Evolutionary conservation across 1,139 yeast genomes (phyloP), one percentile per base, ranked within the genome.

Genomic region (Geotrichum restrictum): DNA sequence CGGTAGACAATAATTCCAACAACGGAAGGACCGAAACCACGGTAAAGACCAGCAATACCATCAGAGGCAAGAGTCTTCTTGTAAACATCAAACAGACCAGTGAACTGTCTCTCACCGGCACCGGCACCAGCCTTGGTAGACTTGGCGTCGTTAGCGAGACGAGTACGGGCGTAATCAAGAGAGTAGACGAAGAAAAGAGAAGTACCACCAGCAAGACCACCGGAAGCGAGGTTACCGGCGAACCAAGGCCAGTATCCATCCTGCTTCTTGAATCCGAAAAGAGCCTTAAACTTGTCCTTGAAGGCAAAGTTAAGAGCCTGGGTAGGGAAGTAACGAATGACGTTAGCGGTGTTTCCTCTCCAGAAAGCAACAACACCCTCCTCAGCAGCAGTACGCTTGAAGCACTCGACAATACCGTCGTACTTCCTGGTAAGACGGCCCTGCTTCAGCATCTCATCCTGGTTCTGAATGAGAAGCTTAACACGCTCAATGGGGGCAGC

Each of bases 271-370:
- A 81, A 81, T 72, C 86, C 86, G 70, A 83, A 83, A 79, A 82
- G 72, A 67, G 80, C 79, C 81, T 83, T 83, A 78, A 83, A 82
- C 77, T 82, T 81, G 74, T 83, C 91, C 79, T 83, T 83, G 85
- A 83, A 83, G 69, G 91, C 89, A 71, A 83, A 83, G 83, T 83
- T 83, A 69, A 83, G 78, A 60, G 89, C 91, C 77, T 83, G 88
- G 66, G 89, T 83, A 70, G 89, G 88, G 87, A 83, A 83, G 80
- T 83, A 83, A 75, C 91, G 82, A 73, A 83, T 80, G 62, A 83
- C 89, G 77, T 83, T 83, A 62, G 89, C 89, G 59, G 88, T 81
- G 85, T 83, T 83, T 76, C 89, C 89, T 78, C 88, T 80, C 89
- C 91, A 83, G 81, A 83, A 80, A 57, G 88, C 74, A 59, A 74